A percentile compares a stretch with the other conserved stretches of the same genome.
Conservation (phyloP, 345 rosid genomes). For the Citrus maxima region DNA sequence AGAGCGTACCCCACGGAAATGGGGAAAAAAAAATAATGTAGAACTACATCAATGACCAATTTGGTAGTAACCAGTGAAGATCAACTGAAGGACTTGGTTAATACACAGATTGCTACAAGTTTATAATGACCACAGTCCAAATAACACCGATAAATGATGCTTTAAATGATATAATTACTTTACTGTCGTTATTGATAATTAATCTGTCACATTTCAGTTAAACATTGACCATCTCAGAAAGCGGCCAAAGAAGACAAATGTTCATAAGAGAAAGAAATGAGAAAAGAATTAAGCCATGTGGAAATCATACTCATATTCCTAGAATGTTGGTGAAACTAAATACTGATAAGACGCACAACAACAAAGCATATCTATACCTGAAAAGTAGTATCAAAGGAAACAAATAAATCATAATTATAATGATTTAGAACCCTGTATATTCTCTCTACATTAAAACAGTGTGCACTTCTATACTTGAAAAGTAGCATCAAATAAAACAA, state of each 20-base stretch:
- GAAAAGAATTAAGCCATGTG: background rate
- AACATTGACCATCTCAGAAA: background rate
- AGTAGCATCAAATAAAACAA: background rate
- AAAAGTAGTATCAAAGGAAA: background rate
- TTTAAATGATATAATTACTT: background rate
- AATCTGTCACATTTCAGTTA: background rate
- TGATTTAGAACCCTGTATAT: background rate
- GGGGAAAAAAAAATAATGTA: too few species aligned
- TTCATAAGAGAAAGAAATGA: background rate
- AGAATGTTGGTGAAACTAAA: background rate
- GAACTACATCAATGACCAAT: background rate
- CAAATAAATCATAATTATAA: background rate
- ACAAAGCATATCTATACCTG: background rate
- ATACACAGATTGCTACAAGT: background rate
- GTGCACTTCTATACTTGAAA: background rate
- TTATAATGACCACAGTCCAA: background rate
- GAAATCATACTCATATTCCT: background rate
- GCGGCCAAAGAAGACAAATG: background rate
- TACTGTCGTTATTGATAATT: background rate
- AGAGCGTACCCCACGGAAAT: background rate
- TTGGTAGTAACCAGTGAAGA: background rate
- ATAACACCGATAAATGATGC: background rate
- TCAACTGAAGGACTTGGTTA: background rate
- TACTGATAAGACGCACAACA: background rate
- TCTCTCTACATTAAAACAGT: background rate